Percentiles rank a stretch among this genome's conserved stretches.
These are phyloP conservation scores for Rosa multiflora DNA, from an alignment of 306 rosid species.

Conservation along the genomic window DNA sequence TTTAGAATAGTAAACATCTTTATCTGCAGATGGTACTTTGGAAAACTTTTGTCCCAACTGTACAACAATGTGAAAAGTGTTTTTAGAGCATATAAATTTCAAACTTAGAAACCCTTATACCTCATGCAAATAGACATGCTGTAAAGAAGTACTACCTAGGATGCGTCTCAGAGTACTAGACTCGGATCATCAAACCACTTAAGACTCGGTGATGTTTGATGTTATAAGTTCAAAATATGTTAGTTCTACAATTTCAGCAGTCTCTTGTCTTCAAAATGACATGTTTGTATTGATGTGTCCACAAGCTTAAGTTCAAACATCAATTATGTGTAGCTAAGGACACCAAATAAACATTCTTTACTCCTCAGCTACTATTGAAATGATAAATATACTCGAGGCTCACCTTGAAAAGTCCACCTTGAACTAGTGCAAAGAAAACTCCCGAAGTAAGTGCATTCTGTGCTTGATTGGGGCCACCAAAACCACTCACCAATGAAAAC, in stretches of 20 bases:
- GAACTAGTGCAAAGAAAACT: slow-evolving; percentile 86
- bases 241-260: not conserved
- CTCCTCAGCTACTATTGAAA: slow-evolving; percentile 5
- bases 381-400: slow-evolving; percentile 18
- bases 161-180: slow-evolving; percentile 1
- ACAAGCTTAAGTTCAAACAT: not conserved
- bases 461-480: slow-evolving; percentile 88
- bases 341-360: slow-evolving; percentile 9
- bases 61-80: slow-evolving; percentile 13
- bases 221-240: slow-evolving; percentile 3
- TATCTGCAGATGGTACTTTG: slow-evolving; percentile 70
- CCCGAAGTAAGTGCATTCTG: slow-evolving; percentile 88
- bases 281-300: not conserved
- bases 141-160: not conserved
- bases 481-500: slow-evolving; percentile 90
- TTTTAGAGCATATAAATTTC: not conserved
- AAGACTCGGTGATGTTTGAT: not conserved
- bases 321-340: slow-evolving; percentile 4
- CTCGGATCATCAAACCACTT: not conserved
- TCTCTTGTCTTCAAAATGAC: not conserved
- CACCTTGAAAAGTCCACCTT: slow-evolving; percentile 96
- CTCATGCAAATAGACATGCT: not conserved
- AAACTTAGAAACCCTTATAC: not conserved
- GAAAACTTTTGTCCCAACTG: slow-evolving; percentile 89
- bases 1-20: slow-evolving; percentile 60